These are phyloP conservation scores for Pachysandra terminalis DNA, from an alignment of 164 flowering plant species.

Conservation along the genomic window DNA sequence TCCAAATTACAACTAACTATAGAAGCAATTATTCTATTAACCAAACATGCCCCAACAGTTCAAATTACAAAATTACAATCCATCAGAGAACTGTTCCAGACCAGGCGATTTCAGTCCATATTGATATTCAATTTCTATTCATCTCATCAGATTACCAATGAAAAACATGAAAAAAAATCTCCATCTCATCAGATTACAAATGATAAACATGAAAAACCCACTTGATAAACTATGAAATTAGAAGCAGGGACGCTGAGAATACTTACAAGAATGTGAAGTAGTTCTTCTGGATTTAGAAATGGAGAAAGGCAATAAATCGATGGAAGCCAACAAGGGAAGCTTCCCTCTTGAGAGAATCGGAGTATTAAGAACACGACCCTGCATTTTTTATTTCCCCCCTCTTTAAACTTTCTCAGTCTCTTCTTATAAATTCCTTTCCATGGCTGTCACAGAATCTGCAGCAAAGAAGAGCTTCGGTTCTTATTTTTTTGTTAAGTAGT, in stretches of 20 bases:
- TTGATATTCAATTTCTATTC: neutral
- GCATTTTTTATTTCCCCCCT: conserved; percentile 17
- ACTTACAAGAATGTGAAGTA: conserved; percentile 31
- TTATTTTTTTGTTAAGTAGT: too few relatives aligned
- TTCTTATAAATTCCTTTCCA: conserved; percentile 8
- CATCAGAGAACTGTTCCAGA: too few relatives aligned
- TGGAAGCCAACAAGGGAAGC: conserved; percentile 27
- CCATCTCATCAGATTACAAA: too few relatives aligned
- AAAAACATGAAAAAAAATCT: too few relatives aligned
- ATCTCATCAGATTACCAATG: too few relatives aligned
- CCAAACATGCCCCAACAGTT: neutral
- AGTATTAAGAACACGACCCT: conserved; percentile 22
- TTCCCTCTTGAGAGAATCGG: conserved; percentile 31
- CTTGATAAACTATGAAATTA: neutral
- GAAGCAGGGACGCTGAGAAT: too few relatives aligned
- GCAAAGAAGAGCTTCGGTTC: too few relatives aligned
- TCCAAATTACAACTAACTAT: neutral
- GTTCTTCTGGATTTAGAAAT: conserved; percentile 12
- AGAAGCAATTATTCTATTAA: neutral
- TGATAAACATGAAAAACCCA: neutral
- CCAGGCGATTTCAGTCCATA: neutral
- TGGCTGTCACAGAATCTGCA: too few relatives aligned
- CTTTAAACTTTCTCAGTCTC: conserved; percentile 4
- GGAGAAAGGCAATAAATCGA: conserved; percentile 30
- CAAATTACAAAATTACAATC: neutral